Evolutionary conservation across 768 basidiomycete species (phyloP).

Genomic region (Amanita rimosa): DNA sequence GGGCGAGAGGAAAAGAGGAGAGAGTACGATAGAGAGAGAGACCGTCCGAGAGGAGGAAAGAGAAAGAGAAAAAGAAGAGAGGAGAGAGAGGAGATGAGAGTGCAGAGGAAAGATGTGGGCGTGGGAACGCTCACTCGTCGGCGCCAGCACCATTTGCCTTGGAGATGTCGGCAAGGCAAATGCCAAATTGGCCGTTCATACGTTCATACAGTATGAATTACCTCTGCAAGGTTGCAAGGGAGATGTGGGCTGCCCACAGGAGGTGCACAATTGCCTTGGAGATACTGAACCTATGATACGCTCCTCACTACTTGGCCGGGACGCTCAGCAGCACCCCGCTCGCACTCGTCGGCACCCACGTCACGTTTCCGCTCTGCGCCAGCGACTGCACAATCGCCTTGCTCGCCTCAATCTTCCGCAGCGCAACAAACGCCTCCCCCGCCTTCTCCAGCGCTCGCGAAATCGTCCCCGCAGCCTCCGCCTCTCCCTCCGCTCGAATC

Average conservation of each 20-base stretch:
- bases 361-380: slow-evolving; percentile 69
- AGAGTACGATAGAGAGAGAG: slow-evolving; percentile 40
- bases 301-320: slow-evolving; percentile 48
- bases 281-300: too few relatives aligned
- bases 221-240: too few relatives aligned
- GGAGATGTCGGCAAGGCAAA: too few relatives aligned
- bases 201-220: too few relatives aligned
- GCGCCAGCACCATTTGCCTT: too few relatives aligned
- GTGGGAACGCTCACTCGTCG: slow-evolving; percentile 14
- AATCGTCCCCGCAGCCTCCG: slow-evolving; percentile 92
- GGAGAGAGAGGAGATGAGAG: slow-evolving; percentile 39
- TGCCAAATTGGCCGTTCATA: too few relatives aligned
- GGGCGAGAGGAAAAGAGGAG: slow-evolving; percentile 34
- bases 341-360: slow-evolving; percentile 76
- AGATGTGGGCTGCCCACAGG: too few relatives aligned
- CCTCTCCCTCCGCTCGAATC: slow-evolving; percentile 97
- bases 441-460: slow-evolving; percentile 86
- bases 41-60: slow-evolving; percentile 46
- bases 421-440: slow-evolving; percentile 89
- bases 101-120: slow-evolving; percentile 29
- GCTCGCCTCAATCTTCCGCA: slow-evolving; percentile 95
- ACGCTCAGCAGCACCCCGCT: slow-evolving; percentile 80
- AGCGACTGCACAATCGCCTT: slow-evolving; percentile 93
- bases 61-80: slow-evolving; percentile 30
- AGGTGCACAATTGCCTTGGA: too few relatives aligned